phyloP scores from a whole-genome alignment of 176 grass and related monocot genomes.

The Avena atlantica region DNA sequence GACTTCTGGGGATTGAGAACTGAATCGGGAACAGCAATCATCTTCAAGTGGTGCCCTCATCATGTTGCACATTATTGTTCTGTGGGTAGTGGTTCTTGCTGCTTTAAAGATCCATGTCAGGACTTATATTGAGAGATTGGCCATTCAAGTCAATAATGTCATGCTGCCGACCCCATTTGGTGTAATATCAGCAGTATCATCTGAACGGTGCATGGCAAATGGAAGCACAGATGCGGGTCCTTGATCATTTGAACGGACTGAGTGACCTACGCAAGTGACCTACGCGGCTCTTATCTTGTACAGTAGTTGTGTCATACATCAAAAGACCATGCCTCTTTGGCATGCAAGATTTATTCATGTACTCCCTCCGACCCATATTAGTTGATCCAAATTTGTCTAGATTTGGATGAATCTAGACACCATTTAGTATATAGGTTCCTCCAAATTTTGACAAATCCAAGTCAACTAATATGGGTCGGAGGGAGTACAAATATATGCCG shows the following conservation, averaged over 20 bases:
- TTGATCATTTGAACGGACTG: constrained; percentile 27
- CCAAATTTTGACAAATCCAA: too few species aligned
- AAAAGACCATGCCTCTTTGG: constrained; percentile 16
- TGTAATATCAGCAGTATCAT: constrained; percentile 50
- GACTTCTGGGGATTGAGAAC: constrained; percentile 53
- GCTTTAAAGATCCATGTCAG: constrained; percentile 61
- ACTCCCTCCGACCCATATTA: too few species aligned
- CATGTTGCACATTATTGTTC: constrained; percentile 64
- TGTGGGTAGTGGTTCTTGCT: constrained; percentile 44
- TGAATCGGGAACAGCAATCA: constrained; percentile 39
- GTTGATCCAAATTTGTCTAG: too few species aligned
- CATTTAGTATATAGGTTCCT: too few species aligned
- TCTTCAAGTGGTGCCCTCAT: constrained; percentile 47
- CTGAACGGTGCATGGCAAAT: constrained; percentile 44
- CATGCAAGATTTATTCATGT: constrained; percentile 26
- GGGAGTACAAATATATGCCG: not conserved
- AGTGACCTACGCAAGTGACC: constrained; percentile 29
- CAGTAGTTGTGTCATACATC: constrained; percentile 9
- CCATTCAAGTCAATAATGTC: constrained; percentile 58
- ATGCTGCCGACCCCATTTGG: constrained; percentile 48
- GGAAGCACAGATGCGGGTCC: constrained; percentile 50
- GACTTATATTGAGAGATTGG: constrained; percentile 41
- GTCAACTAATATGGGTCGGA: too few species aligned
- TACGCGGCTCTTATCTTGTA: constrained; percentile 28
- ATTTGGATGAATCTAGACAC: too few species aligned